Conservation (phyloP, 2,329 filamentous ascomycete species). For the Trichoderma citrinoviride region DNA sequence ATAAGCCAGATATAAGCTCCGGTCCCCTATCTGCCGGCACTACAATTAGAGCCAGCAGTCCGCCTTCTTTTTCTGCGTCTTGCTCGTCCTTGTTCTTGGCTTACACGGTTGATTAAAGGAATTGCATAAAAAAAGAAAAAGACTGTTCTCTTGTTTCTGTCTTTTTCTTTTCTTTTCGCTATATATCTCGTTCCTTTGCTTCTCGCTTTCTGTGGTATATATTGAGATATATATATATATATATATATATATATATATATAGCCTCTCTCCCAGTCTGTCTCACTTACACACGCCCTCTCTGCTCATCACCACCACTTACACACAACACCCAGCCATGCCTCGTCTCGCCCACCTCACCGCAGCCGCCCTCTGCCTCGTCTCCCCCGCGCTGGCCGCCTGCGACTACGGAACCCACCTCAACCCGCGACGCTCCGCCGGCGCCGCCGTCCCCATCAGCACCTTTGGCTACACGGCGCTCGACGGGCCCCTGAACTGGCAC, state of each 20-base stretch:
- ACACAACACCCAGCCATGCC: neutral
- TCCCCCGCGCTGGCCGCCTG: slow-evolving; percentile 34
- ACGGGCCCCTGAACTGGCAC: slow-evolving; percentile 54
- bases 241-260: neutral
- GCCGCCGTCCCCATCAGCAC: slow-evolving; percentile 34
- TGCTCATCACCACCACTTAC: neutral
- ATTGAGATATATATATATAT: neutral
- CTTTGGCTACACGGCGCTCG: slow-evolving; percentile 40
- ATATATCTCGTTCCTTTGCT: neutral
- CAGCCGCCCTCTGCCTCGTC: neutral
- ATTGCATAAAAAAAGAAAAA: too few relatives aligned
- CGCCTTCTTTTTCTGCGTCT: neutral
- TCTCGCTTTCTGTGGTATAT: neutral
- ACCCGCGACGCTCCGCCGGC: slow-evolving; percentile 29
- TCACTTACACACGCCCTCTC: neutral
- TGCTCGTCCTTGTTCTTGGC: too few relatives aligned
- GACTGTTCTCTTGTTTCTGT: neutral
- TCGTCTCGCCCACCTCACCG: neutral
- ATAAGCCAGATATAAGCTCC: slow-evolving; percentile 4
- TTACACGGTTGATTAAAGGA: too few relatives aligned
- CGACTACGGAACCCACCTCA: slow-evolving; percentile 40
- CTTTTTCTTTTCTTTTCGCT: neutral
- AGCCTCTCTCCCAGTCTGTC: too few relatives aligned
- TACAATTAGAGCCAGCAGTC: slow-evolving; percentile 1
- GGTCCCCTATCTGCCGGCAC: slow-evolving; percentile 1